Base-by-base conservation (phyloP, 257 asterid genomes). In the Solanum lycopersicoides region DNA sequence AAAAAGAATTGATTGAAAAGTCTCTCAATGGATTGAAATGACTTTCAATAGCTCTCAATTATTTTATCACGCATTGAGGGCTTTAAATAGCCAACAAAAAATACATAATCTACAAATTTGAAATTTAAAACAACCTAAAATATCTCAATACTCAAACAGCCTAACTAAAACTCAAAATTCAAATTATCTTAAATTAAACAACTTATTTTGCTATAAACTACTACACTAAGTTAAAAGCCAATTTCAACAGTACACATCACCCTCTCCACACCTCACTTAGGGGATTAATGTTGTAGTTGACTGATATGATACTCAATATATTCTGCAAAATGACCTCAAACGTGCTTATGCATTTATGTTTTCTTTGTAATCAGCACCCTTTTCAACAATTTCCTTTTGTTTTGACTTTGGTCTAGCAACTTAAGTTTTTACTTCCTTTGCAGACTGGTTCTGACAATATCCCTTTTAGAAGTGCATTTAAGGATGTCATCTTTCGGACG, bases 381-480 rank as follows among this genome's bases (percentile, higher is more conserved):
- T 45, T 79, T 47, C 84, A 79, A 45, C 66, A 79, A 15, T 79
- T 13, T 45, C 63, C 28, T 45, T 45, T 79, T 45, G 84, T 79
- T 47, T 79, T 28, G 41, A 30, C 66, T 79, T 79, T 32, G 84
- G 20, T 74, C 47, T 39, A 21, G 32, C 69, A 82, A 82, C 32
- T 82, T 50, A 82, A 18, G 25, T 20, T 11, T 34, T 82, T 82
- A 73, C 42, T 66, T 73, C 72, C 53, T 77, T 37, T 92, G 93
- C 98, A 97, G 99, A 92, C 91, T 87, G 98, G 97, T 77, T 91
- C 99, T 18, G 99, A 95, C 87, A 95, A 90, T 88, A 91, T 97
- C 84, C 94, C 98, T 74, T 93, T 94, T 86, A 93, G 91, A 90
- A 97, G 99, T 92, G 99, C 99, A 88, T 97, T 97, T 86, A 95